These are phyloP conservation scores for Cryptosporidium xiaoi DNA, from an alignment of 169 alveolate species.

Conservation along the genomic window DNA sequence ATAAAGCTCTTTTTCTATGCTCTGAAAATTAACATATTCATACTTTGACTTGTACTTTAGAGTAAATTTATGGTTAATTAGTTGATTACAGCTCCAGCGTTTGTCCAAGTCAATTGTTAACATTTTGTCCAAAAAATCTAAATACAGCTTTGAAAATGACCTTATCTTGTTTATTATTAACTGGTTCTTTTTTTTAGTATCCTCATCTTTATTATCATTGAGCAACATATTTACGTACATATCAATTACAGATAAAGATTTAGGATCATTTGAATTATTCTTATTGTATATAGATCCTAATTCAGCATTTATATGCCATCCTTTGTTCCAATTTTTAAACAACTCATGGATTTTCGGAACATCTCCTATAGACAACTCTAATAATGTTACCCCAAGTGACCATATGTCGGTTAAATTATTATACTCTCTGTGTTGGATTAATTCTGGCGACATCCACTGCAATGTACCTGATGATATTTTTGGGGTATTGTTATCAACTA, in stretches of 20 bases:
- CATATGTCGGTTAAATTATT: slow-evolving; percentile 51
- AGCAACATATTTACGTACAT: too few species aligned
- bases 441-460: slow-evolving; percentile 73
- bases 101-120: slow-evolving; percentile 7
- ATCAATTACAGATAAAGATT: too few species aligned
- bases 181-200: neutral
- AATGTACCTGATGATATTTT: slow-evolving; percentile 63
- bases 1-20: slow-evolving; percentile 58
- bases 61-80: slow-evolving; percentile 32
- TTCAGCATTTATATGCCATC: neutral
- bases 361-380: slow-evolving; percentile 54
- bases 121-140: slow-evolving; percentile 41
- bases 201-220: too few species aligned
- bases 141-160: slow-evolving; percentile 25
- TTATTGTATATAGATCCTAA: too few species aligned
- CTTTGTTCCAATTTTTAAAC: neutral
- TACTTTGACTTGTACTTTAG: neutral
- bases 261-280: too few species aligned
- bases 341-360: slow-evolving; percentile 42
- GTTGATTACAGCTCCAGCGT: slow-evolving; percentile 7
- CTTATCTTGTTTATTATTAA: slow-evolving; percentile 14
- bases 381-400: slow-evolving; percentile 58
- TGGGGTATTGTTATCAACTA: slow-evolving; percentile 23
- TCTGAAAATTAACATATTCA: slow-evolving; percentile 30
- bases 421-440: slow-evolving; percentile 23